Percentiles rank a stretch among this genome's conserved stretches.
phyloP scores from a whole-genome alignment of 192 early-diverging fungal genomes.

The Spizellomyces punctatus region DNA sequence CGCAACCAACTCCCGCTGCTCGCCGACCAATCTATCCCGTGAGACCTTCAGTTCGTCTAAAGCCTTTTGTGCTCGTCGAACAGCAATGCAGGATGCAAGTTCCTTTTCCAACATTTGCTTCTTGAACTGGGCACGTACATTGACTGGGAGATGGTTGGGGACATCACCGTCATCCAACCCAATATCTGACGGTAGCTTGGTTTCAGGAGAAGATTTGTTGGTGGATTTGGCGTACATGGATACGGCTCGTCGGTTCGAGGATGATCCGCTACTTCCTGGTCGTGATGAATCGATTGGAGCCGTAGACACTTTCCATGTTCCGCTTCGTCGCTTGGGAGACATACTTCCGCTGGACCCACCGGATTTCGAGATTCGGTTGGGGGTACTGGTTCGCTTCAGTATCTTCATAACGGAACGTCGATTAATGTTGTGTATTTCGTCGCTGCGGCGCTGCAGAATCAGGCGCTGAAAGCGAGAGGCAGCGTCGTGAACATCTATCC shows the following conservation, averaged over 20 bases:
- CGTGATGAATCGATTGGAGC: conserved; percentile 2
- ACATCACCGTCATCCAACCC: conserved; percentile 4
- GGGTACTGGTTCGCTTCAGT: conserved; percentile 37
- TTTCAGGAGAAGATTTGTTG: not conserved
- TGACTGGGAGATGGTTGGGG: conserved; percentile 16
- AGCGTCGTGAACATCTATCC: not conserved
- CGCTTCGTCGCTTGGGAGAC: conserved; percentile 17
- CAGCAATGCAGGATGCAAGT: conserved; percentile 33
- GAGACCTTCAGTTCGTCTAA: conserved; percentile 36
- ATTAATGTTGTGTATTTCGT: not conserved
- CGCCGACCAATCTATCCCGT: conserved; percentile 38
- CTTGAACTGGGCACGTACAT: conserved; percentile 46
- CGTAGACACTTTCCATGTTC: conserved; percentile 22
- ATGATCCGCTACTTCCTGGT: not conserved
- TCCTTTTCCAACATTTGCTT: conserved; percentile 59
- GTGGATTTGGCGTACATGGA: not conserved
- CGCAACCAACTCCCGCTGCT: conserved; percentile 49
- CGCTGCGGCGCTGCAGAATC: conserved; percentile 9
- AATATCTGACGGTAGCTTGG: not conserved
- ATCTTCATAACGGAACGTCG: conserved; percentile 31
- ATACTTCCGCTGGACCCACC: conserved; percentile 17
- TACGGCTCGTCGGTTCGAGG: not conserved
- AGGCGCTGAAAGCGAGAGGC: not conserved
- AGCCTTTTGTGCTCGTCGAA: conserved; percentile 36
- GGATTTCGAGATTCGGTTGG: conserved; percentile 21